Evolutionary conservation across 176 grass and related monocot genomes (phyloP).

Genomic region (Leersia perrieri): DNA sequence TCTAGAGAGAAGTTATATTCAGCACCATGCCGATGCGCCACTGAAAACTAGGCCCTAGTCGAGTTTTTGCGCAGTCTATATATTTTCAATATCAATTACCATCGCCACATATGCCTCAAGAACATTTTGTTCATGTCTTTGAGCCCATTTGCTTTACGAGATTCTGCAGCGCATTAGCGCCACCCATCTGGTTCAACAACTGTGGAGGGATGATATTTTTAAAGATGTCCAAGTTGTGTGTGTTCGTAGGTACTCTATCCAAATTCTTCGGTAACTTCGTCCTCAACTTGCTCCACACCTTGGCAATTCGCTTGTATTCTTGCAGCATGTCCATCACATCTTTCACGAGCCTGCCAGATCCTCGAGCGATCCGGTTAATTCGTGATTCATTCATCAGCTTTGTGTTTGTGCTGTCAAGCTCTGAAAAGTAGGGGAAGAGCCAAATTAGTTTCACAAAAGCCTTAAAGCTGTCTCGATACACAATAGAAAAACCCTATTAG

Average conservation of each 20-base stretch:
- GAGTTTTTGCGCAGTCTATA: neutral
- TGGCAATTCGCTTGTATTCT: slow-evolving; percentile 78
- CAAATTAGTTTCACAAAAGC: neutral
- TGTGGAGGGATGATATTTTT: slow-evolving; percentile 59
- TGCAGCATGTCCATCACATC: slow-evolving; percentile 81
- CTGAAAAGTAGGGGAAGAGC: slow-evolving; percentile 20
- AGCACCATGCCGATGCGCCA: neutral
- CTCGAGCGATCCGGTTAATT: slow-evolving; percentile 56
- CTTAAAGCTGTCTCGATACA: neutral
- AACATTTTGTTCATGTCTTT: slow-evolving; percentile 55
- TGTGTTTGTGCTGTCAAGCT: slow-evolving; percentile 79
- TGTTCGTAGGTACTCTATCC: slow-evolving; percentile 44
- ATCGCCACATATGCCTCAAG: slow-evolving; percentile 21
- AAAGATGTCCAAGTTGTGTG: slow-evolving; percentile 42
- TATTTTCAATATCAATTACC: neutral
- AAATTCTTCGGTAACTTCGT: slow-evolving; percentile 68
- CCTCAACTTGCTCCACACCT: slow-evolving; percentile 79
- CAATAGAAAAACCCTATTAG: neutral
- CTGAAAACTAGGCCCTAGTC: neutral
- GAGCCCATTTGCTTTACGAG: slow-evolving; percentile 70
- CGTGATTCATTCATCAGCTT: slow-evolving; percentile 79
- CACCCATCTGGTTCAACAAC: slow-evolving; percentile 80
- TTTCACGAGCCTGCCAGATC: slow-evolving; percentile 54
- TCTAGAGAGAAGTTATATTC: neutral
- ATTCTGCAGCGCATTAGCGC: slow-evolving; percentile 51